Conservation (phyloP, 2,329 filamentous ascomycete species). For the Aspergillus unguis region DNA sequence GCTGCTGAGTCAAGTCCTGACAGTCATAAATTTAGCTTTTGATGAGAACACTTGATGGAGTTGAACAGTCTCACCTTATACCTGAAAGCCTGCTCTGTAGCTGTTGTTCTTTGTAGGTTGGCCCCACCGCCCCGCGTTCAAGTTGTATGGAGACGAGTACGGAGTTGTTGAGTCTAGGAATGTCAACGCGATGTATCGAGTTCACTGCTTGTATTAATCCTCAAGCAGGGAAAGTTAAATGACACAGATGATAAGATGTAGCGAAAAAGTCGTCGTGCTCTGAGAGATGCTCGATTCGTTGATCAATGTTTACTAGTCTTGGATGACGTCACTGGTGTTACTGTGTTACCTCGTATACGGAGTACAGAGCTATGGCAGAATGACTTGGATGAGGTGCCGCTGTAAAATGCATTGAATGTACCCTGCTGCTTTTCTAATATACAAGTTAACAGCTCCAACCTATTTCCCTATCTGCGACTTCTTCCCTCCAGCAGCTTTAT, state of each 20-base stretch:
- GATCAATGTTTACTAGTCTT: background rate
- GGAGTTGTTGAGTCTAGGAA: background rate
- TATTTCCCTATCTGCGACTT: slow-evolving; percentile 18
- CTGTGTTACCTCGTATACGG: too few species aligned
- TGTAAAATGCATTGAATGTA: background rate
- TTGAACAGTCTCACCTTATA: background rate
- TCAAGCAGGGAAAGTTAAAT: background rate
- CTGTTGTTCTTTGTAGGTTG: background rate
- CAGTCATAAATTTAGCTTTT: too few species aligned
- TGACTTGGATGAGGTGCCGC: background rate
- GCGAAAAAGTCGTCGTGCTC: background rate
- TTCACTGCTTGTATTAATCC: background rate
- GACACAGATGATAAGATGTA: background rate
- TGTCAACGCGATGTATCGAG: background rate
- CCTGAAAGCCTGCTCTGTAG: background rate
- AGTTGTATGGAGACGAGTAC: background rate
- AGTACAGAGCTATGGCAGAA: too few species aligned
- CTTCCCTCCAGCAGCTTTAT: slow-evolving; percentile 38
- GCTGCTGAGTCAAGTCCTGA: too few species aligned
- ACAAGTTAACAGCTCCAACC: background rate
- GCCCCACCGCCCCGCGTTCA: slow-evolving; percentile 2
- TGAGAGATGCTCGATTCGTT: background rate
- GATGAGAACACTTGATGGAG: background rate
- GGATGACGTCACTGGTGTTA: background rate
- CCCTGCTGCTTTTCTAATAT: background rate